phyloP scores from a whole-genome alignment of 768 basidiomycete species.

The Boletus speciosus region DNA sequence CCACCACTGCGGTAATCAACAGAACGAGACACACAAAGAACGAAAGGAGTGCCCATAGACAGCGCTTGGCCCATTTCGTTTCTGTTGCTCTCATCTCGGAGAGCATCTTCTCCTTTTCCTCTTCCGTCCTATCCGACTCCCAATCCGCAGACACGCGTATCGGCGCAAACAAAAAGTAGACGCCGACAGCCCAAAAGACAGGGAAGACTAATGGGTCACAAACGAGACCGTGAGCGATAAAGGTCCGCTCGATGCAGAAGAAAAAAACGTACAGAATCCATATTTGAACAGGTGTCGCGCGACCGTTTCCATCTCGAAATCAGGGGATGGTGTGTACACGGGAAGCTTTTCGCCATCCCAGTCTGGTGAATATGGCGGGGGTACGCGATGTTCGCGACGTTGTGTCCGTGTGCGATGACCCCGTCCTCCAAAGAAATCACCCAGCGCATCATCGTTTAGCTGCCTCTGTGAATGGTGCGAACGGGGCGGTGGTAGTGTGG shows the following conservation, averaged over 20 bases:
- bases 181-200: constrained; percentile 58
- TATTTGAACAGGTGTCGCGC: constrained; percentile 62
- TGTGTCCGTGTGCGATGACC: constrained; percentile 23
- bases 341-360: constrained; percentile 33
- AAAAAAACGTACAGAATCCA: constrained; percentile 48
- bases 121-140: constrained; percentile 54
- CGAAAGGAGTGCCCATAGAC: constrained; percentile 49
- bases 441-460: constrained; percentile 27
- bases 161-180: constrained; percentile 52
- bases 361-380: constrained; percentile 47
- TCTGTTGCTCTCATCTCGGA: constrained; percentile 46
- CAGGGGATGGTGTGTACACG: constrained; percentile 19
- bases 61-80: constrained; percentile 55
- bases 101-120: constrained; percentile 46
- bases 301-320: constrained; percentile 50
- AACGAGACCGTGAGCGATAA: background rate
- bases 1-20: constrained; percentile 22
- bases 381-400: constrained; percentile 18
- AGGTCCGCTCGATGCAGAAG: background rate
- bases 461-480: constrained; percentile 26
- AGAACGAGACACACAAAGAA: constrained; percentile 39
- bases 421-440: constrained; percentile 32
- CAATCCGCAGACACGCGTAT: constrained; percentile 48
- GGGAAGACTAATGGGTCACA: constrained; percentile 46
- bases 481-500: constrained; percentile 20